phyloP scores from a whole-genome alignment of 345 rosid genomes.

The Brassica carinata region DNA sequence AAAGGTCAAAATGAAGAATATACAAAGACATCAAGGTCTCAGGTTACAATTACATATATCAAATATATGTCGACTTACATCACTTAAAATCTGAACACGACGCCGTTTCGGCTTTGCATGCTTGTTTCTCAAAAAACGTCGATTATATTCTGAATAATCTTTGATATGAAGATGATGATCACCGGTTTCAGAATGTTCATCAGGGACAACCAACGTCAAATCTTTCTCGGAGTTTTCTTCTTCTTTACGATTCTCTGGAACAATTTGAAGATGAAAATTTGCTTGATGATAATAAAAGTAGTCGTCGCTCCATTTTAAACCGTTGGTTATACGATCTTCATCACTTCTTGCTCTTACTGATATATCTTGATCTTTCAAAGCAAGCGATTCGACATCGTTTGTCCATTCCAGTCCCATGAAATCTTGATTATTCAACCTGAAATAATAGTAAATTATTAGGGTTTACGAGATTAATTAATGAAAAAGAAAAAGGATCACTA shows the following conservation, averaged over 20 bases:
- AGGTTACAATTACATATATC: too few relatives aligned
- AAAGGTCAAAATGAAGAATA: too few relatives aligned
- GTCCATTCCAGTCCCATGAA: slow-evolving; percentile 36
- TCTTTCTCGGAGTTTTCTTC: background rate
- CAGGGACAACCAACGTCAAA: slow-evolving; percentile 43
- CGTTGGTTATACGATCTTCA: slow-evolving; percentile 4
- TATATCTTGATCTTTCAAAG: background rate
- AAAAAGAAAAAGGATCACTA: background rate
- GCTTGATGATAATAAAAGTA: slow-evolving; percentile 21
- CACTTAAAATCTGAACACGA: slow-evolving; percentile 10
- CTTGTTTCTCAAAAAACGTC: slow-evolving; percentile 27
- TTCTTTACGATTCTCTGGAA: slow-evolving; percentile 35
- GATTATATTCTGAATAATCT: slow-evolving; percentile 17
- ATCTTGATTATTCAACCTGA: slow-evolving; percentile 32
- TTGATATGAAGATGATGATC: slow-evolving; percentile 3
- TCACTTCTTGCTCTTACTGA: slow-evolving; percentile 6
- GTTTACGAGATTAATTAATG: slow-evolving; percentile 8
- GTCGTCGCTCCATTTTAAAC: slow-evolving; percentile 24
- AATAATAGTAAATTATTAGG: background rate
- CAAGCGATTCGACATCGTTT: slow-evolving; percentile 21
- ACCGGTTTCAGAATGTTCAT: slow-evolving; percentile 64
- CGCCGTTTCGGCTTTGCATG: slow-evolving; percentile 13
- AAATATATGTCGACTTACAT: slow-evolving; percentile 23
- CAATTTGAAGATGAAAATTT: slow-evolving; percentile 31
- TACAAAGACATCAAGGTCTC: too few relatives aligned